Evolutionary conservation across 2,329 filamentous ascomycete species (phyloP).

Genomic region (Verticillium klebahnii): DNA sequence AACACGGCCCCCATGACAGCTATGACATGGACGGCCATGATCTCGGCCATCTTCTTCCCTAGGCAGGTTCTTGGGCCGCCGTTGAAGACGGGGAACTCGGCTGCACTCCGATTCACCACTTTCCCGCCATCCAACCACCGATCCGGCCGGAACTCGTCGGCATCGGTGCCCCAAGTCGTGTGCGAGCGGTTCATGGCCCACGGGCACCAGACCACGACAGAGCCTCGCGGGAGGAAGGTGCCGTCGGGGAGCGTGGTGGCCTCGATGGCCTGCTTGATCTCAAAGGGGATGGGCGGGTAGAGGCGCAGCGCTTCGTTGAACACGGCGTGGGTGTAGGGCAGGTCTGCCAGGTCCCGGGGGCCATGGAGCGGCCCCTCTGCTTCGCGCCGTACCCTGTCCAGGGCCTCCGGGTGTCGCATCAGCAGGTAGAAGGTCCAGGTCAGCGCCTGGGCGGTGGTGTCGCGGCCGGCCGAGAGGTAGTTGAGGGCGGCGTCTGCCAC

Average conservation of each 20-base stretch:
- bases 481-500: constrained; percentile 63
- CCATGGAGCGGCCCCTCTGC: constrained; percentile 18
- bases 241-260: constrained; percentile 54
- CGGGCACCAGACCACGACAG: constrained; percentile 58
- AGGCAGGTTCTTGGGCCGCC: constrained; percentile 57
- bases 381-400: constrained; percentile 38
- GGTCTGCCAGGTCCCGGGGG: constrained; percentile 26
- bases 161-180: constrained; percentile 52
- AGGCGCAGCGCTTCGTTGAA: constrained; percentile 60
- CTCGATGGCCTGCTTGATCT: constrained; percentile 55
- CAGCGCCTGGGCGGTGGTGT: constrained; percentile 60
- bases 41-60: constrained; percentile 61
- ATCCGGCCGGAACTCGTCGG: constrained; percentile 50
- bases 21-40: constrained; percentile 52
- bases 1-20: constrained; percentile 44
- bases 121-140: constrained; percentile 47
- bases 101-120: constrained; percentile 36
- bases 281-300: constrained; percentile 61
- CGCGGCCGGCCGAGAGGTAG: constrained; percentile 60
- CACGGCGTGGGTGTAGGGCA: constrained; percentile 55
- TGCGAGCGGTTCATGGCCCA: constrained; percentile 60
- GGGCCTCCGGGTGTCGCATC: constrained; percentile 41
- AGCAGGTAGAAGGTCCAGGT: constrained; percentile 62
- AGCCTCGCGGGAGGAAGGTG: constrained; percentile 47
- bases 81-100: constrained; percentile 62